phyloP scores from a whole-genome alignment of 176 grass and related monocot genomes.

The Aegilops bicornis region DNA sequence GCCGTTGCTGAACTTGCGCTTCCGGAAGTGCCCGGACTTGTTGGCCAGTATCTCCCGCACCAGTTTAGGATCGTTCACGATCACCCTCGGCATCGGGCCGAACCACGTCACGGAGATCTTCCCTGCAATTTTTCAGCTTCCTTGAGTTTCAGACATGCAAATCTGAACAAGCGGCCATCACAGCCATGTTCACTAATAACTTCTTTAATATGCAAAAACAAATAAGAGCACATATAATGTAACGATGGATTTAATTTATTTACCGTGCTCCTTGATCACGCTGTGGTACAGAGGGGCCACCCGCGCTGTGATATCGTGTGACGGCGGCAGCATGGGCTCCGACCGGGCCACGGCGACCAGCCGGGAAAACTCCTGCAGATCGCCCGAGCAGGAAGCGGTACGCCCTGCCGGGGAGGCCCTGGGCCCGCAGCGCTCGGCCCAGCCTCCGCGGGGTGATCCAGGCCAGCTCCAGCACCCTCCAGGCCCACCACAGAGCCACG shows the following conservation, averaged over 20 bases:
- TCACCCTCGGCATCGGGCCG: slow-evolving; percentile 25
- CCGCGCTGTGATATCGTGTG: slow-evolving; percentile 39
- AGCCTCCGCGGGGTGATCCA: slow-evolving; percentile 36
- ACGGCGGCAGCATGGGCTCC: slow-evolving; percentile 35
- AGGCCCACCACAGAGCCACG: neutral
- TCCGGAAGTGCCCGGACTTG: slow-evolving; percentile 21
- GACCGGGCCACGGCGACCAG: slow-evolving; percentile 23
- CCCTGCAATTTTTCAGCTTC: slow-evolving; percentile 4
- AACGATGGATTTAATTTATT: neutral
- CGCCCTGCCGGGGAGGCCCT: slow-evolving; percentile 30
- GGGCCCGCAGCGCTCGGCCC: slow-evolving; percentile 11
- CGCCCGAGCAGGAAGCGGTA: slow-evolving; percentile 34
- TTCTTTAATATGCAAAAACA: neutral
- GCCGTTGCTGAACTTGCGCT: neutral
- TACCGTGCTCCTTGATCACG: slow-evolving; percentile 27
- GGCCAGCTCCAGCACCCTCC: neutral
- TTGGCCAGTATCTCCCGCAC: slow-evolving; percentile 31
- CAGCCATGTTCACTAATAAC: neutral
- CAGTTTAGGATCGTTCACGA: slow-evolving; percentile 29
- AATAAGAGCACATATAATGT: too few relatives aligned
- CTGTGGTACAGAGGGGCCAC: slow-evolving; percentile 4
- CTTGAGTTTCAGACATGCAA: neutral
- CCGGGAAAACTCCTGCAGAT: slow-evolving; percentile 16
- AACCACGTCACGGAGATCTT: slow-evolving; percentile 39
- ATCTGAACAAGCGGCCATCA: neutral